Conservation (phyloP, 176 grass and related monocot genomes). For the Rhynchospora pubera region DNA sequence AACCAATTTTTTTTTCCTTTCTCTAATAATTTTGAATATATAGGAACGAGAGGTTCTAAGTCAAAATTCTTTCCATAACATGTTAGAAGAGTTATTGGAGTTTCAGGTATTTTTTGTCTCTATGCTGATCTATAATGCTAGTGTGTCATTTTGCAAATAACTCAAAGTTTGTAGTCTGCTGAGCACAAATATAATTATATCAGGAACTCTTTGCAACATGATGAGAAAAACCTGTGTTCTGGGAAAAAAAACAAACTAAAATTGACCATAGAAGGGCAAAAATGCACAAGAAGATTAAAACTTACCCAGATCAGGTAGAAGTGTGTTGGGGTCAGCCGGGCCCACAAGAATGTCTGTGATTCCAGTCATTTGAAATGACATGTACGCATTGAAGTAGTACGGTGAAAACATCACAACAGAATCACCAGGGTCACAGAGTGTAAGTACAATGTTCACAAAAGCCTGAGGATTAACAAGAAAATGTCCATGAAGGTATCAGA, state of each 20-base stretch:
- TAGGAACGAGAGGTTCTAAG: neutral
- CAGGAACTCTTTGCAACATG: neutral
- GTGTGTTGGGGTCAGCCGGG: constrained; percentile 51
- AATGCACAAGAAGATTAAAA: neutral
- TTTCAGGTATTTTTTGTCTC: neutral
- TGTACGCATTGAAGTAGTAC: constrained; percentile 95
- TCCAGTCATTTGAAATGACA: constrained; percentile 99
- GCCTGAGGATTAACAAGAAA: constrained; percentile 45
- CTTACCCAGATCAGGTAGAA: constrained; percentile 78
- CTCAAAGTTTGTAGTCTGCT: neutral
- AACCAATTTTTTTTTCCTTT: neutral
- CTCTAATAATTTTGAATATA: neutral
- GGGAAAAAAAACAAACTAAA: neutral
- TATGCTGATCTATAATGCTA: neutral
- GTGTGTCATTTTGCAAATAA: neutral
- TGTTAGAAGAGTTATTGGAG: neutral
- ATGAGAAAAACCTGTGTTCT: neutral
- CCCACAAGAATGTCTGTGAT: constrained; percentile 86
- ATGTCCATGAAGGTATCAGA: constrained; percentile 20
- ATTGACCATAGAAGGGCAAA: neutral
- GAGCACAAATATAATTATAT: neutral
- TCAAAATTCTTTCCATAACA: neutral
- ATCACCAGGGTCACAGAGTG: constrained; percentile 89
- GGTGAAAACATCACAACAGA: constrained; percentile 96
- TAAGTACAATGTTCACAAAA: constrained; percentile 93